Evolutionary conservation across 768 basidiomycete species (phyloP).

Genomic region (Lactifluus volemus): DNA sequence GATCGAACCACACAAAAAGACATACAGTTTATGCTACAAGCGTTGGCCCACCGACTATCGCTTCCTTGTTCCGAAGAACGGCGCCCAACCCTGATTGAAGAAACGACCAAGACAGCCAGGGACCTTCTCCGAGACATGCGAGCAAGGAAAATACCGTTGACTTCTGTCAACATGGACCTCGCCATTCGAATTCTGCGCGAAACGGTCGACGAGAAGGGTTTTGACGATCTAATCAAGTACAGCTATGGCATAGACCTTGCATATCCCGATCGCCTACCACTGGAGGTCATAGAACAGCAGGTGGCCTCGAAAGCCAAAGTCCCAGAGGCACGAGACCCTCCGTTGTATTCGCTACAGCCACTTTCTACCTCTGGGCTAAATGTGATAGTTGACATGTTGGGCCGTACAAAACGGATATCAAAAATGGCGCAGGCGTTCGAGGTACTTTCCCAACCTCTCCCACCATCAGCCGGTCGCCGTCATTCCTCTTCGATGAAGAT

Average conservation of each 20-base stretch:
- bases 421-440: slow-evolving; percentile 71
- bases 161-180: slow-evolving; percentile 57
- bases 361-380: slow-evolving; percentile 57
- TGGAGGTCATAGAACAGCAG: slow-evolving; percentile 29
- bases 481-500: slow-evolving; percentile 52
- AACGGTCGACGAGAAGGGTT: slow-evolving; percentile 45
- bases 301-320: neutral
- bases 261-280: slow-evolving; percentile 59
- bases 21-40: slow-evolving; percentile 59
- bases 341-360: slow-evolving; percentile 1
- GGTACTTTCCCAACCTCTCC: slow-evolving; percentile 64
- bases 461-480: slow-evolving; percentile 35
- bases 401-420: slow-evolving; percentile 48
- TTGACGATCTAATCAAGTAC: slow-evolving; percentile 52
- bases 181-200: slow-evolving; percentile 61
- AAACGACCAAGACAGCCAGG: slow-evolving; percentile 40
- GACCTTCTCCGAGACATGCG: slow-evolving; percentile 54
- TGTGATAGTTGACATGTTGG: slow-evolving; percentile 63
- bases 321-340: slow-evolving; percentile 36
- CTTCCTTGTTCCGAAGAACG: slow-evolving; percentile 41
- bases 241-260: slow-evolving; percentile 72
- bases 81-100: slow-evolving; percentile 30
- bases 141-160: slow-evolving; percentile 37
- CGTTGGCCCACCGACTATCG: slow-evolving; percentile 58
- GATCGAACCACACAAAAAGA: slow-evolving; percentile 41